Base-by-base conservation (phyloP, 2,329 filamentous ascomycete genomes). In the Trichoderma sp. region DNA sequence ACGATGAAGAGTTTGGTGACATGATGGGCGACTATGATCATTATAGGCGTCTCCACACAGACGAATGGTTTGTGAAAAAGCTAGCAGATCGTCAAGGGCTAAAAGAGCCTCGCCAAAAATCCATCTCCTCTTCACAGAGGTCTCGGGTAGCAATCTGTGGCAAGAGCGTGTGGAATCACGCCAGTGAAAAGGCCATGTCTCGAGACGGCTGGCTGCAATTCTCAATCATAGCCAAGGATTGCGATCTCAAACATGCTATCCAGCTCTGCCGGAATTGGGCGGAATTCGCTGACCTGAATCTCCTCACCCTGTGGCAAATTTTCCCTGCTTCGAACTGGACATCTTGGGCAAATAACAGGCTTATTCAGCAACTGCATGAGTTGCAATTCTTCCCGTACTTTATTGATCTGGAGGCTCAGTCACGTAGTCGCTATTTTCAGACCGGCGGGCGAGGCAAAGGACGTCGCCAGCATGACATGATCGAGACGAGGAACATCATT, bases 181-280 rank as follows among this genome's bases (percentile, higher is more conserved):
- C 81, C 3, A 82, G 80, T 31, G 79, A 81, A 33, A 80, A 78
- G 5, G 78, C 81, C 3, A 82, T 82, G 81, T 80, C 80, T 2
- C 77, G 81, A 68, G 81, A 82, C n/a, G 80, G 81, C 3, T 82
- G 81, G 81, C 77, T 82, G 5, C 80, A 82, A n/a, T 82, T 81
- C 65, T 81, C 79, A 3, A 75, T 81, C 65, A 78, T 82, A 59
- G 80, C 80, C 2, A 82, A 81, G 27, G 81, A 81, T 21, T 82
- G 81, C 14, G 75, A 80, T 9, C 68, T 82, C 3, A 78, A 81
- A 21, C 76, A 82, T 35, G 80, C 81, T 3, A 78, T 81, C 41
- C 78, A 79, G 45, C 78, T 82, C 0, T 82, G 81, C 72, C 80
- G 81, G 21, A 82, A 82, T 75, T 82, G 80, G 81, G 53, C 68